These are phyloP conservation scores for Botrytis galanthina DNA, from an alignment of 2,329 filamentous ascomycete genomes.

Conservation along the genomic window DNA sequence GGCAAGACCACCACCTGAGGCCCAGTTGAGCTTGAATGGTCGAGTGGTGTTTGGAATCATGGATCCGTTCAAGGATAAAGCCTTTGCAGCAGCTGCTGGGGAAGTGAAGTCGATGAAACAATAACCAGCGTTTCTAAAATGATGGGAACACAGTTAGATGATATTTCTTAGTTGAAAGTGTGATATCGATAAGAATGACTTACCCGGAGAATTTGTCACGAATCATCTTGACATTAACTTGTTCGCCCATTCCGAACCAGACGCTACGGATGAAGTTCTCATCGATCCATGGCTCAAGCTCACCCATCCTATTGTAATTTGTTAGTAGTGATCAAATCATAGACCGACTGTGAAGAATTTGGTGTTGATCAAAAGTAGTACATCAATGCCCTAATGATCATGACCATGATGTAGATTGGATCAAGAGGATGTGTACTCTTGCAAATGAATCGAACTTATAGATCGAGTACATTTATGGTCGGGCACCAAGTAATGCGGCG, in stretches of 20 bases:
- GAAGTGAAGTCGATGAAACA: slow-evolving; percentile 94
- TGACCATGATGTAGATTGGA: neutral
- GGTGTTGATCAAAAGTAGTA: neutral
- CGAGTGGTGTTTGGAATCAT: slow-evolving; percentile 91
- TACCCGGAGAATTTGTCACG: slow-evolving; percentile 98
- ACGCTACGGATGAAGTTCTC: slow-evolving; percentile 97
- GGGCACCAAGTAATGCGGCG: slow-evolving; percentile 40
- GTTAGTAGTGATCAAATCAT: slow-evolving; percentile 4
- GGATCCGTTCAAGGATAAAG: slow-evolving; percentile 82
- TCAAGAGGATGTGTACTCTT: neutral
- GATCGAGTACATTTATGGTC: neutral
- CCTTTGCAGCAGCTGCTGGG: slow-evolving; percentile 84
- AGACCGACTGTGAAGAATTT: neutral
- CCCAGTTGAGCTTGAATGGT: slow-evolving; percentile 99
- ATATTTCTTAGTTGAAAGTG: neutral
- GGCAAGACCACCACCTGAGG: slow-evolving; percentile 89
- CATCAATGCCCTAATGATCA: neutral
- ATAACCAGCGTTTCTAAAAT: slow-evolving; percentile 86
- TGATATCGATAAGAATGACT: slow-evolving; percentile 35
- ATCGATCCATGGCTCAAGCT: slow-evolving; percentile 98
- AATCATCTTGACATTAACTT: slow-evolving; percentile 99
- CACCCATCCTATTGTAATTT: slow-evolving; percentile 76
- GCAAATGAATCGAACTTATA: neutral
- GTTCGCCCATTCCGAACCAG: slow-evolving; percentile 85
- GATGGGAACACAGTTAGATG: slow-evolving; percentile 2